Evolutionary conservation across 441 rosid genomes (phyloP), one percentile per base, ranked within the genome.

Genomic region (Erodium texanum): DNA sequence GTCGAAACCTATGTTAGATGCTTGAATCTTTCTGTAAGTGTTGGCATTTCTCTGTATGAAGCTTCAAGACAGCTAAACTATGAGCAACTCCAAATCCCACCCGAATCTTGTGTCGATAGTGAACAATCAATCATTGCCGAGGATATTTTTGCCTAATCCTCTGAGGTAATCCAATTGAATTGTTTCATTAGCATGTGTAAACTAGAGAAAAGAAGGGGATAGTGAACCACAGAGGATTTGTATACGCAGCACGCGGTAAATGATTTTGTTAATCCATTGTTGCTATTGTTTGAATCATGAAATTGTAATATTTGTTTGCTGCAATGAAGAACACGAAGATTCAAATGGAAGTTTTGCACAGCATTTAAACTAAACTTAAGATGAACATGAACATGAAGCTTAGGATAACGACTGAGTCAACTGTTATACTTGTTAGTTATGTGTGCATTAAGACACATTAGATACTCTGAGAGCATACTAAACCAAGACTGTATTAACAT

Each of bases 1-100:
- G 84, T 89, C 65, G 97, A 93, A 69, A 93, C 97, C 0, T 84
- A 93, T 20, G 98, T 93, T 38, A 80, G 98, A 81, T 93, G 97
- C 75, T 78, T 90, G 73, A 93, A 93, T 77, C 91, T 93, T 32
- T 89, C 94, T 3, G 98, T 93, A 66, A 93, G 96, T 69, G 96
- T 85, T 69, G 97, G 97, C 24, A 83, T 90, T 74, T 94, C 97
- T 27, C 61, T 90, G 79, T 89, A 93, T 66, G 98, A 93, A 83
- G 97, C 97, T 67, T 81, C 93, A 66, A 84, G 96, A 68, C 97
- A 93, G 78, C 82, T 90, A 29, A 82, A 87, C 74, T 93, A 93
- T 36, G 89, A 89, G 81, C 97, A 85, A 75, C 77, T 93, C 22
- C 76, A 77, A 71, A 62, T 67, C 70, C 77, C 86, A 4, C 66